A percentile compares a stretch with the other conserved stretches of the same genome.
These are phyloP conservation scores for Lactarius tabidus DNA, from an alignment of 768 basidiomycete genomes.

Conservation along the genomic window DNA sequence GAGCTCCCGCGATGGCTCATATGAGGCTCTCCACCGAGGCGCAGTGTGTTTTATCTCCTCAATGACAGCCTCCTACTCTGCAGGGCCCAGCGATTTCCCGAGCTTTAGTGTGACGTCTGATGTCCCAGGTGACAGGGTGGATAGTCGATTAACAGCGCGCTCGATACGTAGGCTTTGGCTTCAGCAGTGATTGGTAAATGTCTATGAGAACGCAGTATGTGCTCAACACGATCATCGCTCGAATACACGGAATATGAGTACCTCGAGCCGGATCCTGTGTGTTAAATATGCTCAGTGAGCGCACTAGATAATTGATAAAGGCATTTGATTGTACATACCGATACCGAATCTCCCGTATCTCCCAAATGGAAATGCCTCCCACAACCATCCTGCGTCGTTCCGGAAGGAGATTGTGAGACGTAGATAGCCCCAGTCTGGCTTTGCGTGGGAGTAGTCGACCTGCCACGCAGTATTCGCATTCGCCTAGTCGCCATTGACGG, in stretches of 20 bases:
- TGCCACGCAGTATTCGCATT: too few relatives aligned
- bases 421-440: neutral
- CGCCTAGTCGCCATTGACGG: neutral
- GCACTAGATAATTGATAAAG: neutral
- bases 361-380: conserved; percentile 1
- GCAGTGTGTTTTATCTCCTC: conserved; percentile 8
- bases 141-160: neutral
- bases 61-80: neutral
- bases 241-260: conserved; percentile 13
- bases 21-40: conserved; percentile 6
- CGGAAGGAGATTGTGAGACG: neutral
- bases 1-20: conserved; percentile 9
- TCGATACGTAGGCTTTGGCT: conserved; percentile 2
- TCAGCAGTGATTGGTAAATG: conserved; percentile 1
- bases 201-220: conserved; percentile 7
- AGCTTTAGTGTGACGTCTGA: neutral
- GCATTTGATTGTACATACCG: conserved; percentile 5
- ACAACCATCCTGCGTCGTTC: neutral
- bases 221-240: conserved; percentile 2
- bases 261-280: conserved; percentile 11
- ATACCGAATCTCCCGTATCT: conserved; percentile 7
- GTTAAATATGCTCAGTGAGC: neutral
- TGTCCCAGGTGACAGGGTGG: neutral
- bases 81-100: neutral
- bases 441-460: neutral